A percentile compares a stretch with the other conserved stretches of the same genome.
Evolutionary conservation across 805 yeast genomes (phyloP).

Genomic region (Sungouiella thailandica): DNA sequence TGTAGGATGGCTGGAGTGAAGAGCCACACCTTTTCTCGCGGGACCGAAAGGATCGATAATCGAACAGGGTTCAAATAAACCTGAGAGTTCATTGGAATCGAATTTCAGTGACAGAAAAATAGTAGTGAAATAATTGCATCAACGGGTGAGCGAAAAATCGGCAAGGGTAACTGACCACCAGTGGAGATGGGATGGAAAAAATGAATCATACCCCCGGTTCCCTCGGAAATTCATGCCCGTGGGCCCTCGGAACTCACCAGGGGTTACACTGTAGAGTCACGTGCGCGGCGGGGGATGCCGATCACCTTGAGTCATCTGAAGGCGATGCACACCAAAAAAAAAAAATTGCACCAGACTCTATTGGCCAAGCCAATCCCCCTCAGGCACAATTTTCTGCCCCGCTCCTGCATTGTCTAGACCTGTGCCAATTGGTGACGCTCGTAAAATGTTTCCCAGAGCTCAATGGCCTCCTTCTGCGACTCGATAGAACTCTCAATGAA

Average conservation of each 20-base stretch:
- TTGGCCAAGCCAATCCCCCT: background rate
- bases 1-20: slow-evolving; percentile 48
- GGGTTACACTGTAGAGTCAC: too few species aligned
- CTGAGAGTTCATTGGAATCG: slow-evolving; percentile 36
- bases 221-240: too few species aligned
- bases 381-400: background rate
- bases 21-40: slow-evolving; percentile 49
- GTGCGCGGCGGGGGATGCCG: too few species aligned
- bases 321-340: too few species aligned
- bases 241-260: too few species aligned
- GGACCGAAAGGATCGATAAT: slow-evolving; percentile 49
- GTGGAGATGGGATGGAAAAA: background rate
- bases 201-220: slow-evolving; percentile 1
- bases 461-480: slow-evolving; percentile 86
- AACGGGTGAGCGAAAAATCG: background rate
- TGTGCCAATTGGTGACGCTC: slow-evolving; percentile 36
- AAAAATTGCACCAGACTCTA: too few species aligned
- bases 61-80: slow-evolving; percentile 43
- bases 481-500: slow-evolving; percentile 88
- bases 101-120: background rate
- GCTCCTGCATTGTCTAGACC: slow-evolving; percentile 3
- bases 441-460: slow-evolving; percentile 85
- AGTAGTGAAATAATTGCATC: background rate
- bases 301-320: too few species aligned
- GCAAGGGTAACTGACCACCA: background rate